phyloP scores from a whole-genome alignment of 257 asterid species.

The Petrea volubilis region DNA sequence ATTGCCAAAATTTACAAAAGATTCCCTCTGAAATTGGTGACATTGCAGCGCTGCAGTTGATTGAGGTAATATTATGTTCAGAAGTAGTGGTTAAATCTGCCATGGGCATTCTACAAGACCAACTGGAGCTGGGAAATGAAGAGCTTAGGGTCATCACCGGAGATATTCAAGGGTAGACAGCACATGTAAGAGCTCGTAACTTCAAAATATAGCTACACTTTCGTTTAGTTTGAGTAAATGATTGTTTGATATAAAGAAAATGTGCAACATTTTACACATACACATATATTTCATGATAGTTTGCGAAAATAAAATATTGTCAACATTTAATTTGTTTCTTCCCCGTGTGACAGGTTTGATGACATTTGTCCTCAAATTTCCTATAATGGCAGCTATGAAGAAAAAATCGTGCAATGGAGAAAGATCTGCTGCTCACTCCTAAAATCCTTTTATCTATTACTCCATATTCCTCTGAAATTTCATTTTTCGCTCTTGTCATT shows the following conservation, averaged over 20 bases:
- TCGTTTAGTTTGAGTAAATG: no score
- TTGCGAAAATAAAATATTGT: neutral
- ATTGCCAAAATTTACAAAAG: neutral
- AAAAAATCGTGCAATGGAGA: neutral
- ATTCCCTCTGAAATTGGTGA: conserved; percentile 7
- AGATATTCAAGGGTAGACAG: neutral
- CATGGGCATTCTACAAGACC: conserved; percentile 14
- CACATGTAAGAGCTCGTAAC: neutral
- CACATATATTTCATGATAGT: neutral
- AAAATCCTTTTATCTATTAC: no score
- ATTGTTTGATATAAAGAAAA: no score
- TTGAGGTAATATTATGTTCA: conserved; percentile 9
- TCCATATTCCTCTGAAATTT: neutral
- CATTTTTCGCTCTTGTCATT: no score
- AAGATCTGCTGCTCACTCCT: neutral
- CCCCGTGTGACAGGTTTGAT: neutral
- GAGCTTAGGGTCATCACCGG: conserved; percentile 13
- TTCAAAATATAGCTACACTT: neutral
- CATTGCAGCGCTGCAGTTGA: conserved; percentile 9
- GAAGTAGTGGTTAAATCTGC: neutral
- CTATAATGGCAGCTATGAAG: neutral
- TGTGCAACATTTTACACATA: no score
- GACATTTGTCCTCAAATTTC: neutral
- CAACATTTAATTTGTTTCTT: neutral
- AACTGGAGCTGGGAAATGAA: conserved; percentile 20